Conservation (phyloP, 1,284 basidiomycete genomes). For the Retiboletus fuscus region DNA sequence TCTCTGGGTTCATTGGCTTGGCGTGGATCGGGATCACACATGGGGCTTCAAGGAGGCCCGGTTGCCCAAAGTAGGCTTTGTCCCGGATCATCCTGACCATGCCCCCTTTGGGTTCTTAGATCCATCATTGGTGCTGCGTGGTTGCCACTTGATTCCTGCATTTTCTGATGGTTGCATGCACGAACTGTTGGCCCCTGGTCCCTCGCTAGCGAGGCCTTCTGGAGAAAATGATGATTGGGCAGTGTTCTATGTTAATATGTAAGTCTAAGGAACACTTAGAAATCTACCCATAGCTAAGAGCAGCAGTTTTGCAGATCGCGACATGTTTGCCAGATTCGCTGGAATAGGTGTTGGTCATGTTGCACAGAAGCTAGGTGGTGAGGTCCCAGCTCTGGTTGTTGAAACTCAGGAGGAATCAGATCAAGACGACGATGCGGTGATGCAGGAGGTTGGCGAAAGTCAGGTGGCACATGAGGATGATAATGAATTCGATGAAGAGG, state of each 20-base stretch:
- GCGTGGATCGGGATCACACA: constrained; percentile 3
- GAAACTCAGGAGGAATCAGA: background rate
- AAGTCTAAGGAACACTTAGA: too few relatives aligned
- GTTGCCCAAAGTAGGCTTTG: constrained; percentile 23
- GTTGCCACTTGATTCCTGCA: constrained; percentile 10
- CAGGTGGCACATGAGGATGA: too few relatives aligned
- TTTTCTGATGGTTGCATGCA: constrained; percentile 6
- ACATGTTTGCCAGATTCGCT: constrained; percentile 11
- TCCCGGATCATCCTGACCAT: background rate
- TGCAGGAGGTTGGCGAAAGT: too few relatives aligned
- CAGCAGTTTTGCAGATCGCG: constrained; percentile 5
- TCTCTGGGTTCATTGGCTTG: constrained; percentile 38
- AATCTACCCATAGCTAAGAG: background rate
- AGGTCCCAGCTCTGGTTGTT: background rate
- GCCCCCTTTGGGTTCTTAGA: constrained; percentile 22
- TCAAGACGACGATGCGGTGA: too few relatives aligned
- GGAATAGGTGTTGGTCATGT: constrained; percentile 8
- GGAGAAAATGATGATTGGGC: constrained; percentile 5
- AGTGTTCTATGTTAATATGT: too few relatives aligned
- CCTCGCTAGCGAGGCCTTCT: background rate
- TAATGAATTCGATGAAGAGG: too few relatives aligned
- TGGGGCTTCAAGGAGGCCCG: constrained; percentile 1
- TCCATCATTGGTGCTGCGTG: constrained; percentile 22
- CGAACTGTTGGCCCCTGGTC: background rate
- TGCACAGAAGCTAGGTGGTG: background rate